Evolutionary conservation across 768 basidiomycete genomes (phyloP), one percentile per base, ranked within the genome.

Genomic region (Epithele typhae): DNA sequence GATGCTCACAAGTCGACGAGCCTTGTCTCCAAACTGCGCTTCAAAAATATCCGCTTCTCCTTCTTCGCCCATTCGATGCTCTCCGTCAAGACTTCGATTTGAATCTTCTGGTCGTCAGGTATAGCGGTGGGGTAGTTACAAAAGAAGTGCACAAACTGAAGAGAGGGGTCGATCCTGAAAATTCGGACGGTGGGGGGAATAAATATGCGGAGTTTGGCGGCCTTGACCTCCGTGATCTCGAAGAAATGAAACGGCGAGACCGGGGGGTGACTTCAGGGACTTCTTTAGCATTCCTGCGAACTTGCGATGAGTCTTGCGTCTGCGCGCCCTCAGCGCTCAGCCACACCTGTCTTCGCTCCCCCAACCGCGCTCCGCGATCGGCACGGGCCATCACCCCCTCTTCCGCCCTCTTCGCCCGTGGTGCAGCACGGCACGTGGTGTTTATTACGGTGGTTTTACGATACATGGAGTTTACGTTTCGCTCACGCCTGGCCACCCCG

Each of bases 171-270:
- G 41, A 38, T 19, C 21, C 15, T 23, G 9, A 4, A 46, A 3
- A 32, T 23, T 37, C 22, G 38, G 23, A 2, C 37, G 12, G 40
- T 25, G 11, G 3, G 24, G 25, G n/a, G 18, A 21, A 40, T 47
- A 22, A 66, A 83, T 56, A 51, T 92, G 92, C 94, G 53, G 53
- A 97, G 80, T 69, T 95, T 95, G 3, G 93, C 93, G 0, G 94
- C 95, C 67, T 97, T 96, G 1, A 93, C 94, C 67, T 97, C 96
- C 12, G 94, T 93, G 0, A 91, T 89, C n/a, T n/a, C n/a, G 87
- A 86, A 0, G 89, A 84, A 78, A 95, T 88, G 72, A 94, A 92
- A 10, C 65, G 60, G 0, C 92, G 72, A 0, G 90, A 92, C 22
- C 84, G 74, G 0, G 82, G 87, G 45, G 95, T 88, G 30, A 95